These are phyloP conservation scores for Hanseniaspora pseudoguilliermondii DNA, from an alignment of 805 yeast genomes.

Conservation along the genomic window DNA sequence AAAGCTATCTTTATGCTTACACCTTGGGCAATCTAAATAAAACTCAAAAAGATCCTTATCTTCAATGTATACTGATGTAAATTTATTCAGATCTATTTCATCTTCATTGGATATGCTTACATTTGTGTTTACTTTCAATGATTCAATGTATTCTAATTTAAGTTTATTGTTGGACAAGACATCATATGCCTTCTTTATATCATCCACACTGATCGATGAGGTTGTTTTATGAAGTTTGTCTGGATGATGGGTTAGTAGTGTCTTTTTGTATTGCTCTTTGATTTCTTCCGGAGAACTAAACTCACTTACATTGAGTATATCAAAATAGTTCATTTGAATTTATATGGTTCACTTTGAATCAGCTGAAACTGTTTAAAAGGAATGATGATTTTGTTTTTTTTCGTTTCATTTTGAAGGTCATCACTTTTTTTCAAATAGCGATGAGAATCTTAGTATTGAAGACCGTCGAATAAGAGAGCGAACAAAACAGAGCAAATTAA, in stretches of 20 bases:
- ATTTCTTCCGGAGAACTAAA: constrained; percentile 33
- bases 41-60: constrained; percentile 28
- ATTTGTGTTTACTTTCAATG: constrained; percentile 26
- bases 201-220: constrained; percentile 26
- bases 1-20: constrained; percentile 43
- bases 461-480: too few relatives aligned
- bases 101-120: constrained; percentile 41
- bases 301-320: constrained; percentile 40
- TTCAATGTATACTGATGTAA: constrained; percentile 22
- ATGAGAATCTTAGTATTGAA: too few relatives aligned
- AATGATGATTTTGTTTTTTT: too few relatives aligned
- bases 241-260: constrained; percentile 60
- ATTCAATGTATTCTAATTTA: constrained; percentile 42
- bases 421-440: too few relatives aligned
- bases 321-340: constrained; percentile 34
- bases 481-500: too few relatives aligned
- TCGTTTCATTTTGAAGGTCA: too few relatives aligned
- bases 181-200: constrained; percentile 54
- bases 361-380: too few relatives aligned
- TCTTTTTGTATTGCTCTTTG: constrained; percentile 49
- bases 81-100: constrained; percentile 49
- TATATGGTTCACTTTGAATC: too few relatives aligned
- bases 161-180: constrained; percentile 32
- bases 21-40: constrained; percentile 55
- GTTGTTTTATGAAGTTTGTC: constrained; percentile 38